Percentiles rank a stretch among this genome's conserved stretches.
These are phyloP conservation scores for Colletotrichum nymphaeae DNA, from an alignment of 2,329 filamentous ascomycete genomes.

Conservation along the genomic window DNA sequence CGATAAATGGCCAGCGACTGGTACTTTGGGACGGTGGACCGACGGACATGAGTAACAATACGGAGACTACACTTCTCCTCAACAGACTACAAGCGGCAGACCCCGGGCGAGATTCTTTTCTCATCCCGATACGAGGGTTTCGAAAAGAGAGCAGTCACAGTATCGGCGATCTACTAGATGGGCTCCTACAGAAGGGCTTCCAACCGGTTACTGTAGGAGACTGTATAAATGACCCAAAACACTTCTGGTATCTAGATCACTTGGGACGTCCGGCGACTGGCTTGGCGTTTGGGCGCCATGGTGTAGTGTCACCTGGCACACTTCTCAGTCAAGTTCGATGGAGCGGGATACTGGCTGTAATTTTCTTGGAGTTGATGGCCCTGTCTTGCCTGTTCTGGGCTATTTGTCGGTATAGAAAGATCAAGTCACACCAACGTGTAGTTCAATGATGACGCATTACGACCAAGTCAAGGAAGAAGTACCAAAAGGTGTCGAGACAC, in stretches of 20 bases:
- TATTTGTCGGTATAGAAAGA: not conserved
- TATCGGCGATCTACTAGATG: not conserved
- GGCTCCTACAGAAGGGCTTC: not conserved
- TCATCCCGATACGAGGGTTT: not conserved
- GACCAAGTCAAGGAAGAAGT: not conserved
- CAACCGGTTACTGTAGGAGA: conserved; percentile 2
- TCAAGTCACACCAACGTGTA: not conserved
- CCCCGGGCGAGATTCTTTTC: not conserved
- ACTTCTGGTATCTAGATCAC: not conserved
- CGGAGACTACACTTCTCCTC: not conserved
- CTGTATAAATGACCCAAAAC: not conserved
- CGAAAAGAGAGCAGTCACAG: not conserved
- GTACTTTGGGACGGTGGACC: not conserved
- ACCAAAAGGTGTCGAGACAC: not conserved
- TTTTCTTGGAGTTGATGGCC: not conserved
- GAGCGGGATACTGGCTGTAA: not conserved
- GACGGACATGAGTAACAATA: not conserved
- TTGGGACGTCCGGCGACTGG: not conserved
- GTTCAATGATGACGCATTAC: not conserved
- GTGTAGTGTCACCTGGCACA: not conserved
- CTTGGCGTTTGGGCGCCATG: not conserved
- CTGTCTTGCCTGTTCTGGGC: conserved; percentile 5
- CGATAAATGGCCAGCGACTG: not conserved
- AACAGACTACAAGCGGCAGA: not conserved
- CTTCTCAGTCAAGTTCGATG: not conserved